Base-by-base conservation (phyloP, 306 rosid species). In the Lotus japonicus region DNA sequence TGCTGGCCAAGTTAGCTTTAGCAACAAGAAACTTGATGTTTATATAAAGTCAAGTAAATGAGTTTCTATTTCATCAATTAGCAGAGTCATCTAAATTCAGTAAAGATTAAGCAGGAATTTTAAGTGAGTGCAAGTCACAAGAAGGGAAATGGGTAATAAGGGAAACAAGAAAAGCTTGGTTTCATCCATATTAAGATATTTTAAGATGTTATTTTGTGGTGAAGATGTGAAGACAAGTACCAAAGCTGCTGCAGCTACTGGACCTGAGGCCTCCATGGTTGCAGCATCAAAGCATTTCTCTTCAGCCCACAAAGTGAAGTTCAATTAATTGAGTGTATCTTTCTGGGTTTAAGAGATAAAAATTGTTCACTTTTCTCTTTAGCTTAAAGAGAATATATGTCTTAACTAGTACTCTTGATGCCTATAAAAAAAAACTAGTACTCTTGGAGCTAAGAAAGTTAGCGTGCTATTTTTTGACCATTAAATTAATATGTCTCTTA, bases 201-300 rank as follows among this genome's bases (percentile, higher is more conserved):
- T 75, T 2, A 17, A 2, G 33, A 3, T 15, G 49, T 58, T 68
- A 42, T 50, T 58, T 1, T 6, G 58, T 33, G 64, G 58, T 18
- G 18, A 41, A 10, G 56, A 68, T 67, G 68, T 14, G 57, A 75
- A 68, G 65, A 64, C 33, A 59, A 31, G 42, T 39, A 11, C 14
- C 0, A 21, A 28, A 17, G 42, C 41, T 41, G 6, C 19, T 9
- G 62, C 19, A 13, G 7, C 43, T 11, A 41, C 36, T 51, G 70
- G 43, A 17, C 80, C 71, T 42, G 53, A 76, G 38, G 65, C 71
- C 0, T n/a, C 58, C 19, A 28, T 59, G 15, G 70, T 76, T 59
- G 58, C 75, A 28, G 64, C 80, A 12, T 56, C 75, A 28, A 76
- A 52, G 57, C 77, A 73, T 17, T 73, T 73, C 43, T 73, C 77